These are phyloP conservation scores for Colletotrichum sp. DNA, from an alignment of 2,329 filamentous ascomycete genomes.

Conservation along the genomic window DNA sequence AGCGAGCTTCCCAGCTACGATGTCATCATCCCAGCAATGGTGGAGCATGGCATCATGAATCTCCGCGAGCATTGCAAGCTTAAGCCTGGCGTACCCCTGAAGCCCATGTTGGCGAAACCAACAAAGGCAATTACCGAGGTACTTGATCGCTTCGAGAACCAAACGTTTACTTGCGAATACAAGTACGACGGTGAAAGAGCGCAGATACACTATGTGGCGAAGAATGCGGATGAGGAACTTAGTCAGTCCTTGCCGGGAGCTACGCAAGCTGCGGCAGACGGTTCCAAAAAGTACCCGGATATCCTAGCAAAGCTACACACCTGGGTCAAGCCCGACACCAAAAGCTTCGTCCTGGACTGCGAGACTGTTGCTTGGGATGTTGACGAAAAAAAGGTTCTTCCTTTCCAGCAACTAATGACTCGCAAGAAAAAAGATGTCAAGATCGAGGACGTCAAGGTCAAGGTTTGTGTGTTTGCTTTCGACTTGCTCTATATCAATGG, in stretches of 20 bases:
- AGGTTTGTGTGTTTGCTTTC: slow-evolving; percentile 97
- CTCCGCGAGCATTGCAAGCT: slow-evolving; percentile 87
- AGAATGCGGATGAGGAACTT: slow-evolving; percentile 74
- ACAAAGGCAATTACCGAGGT: slow-evolving; percentile 99
- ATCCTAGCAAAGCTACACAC: slow-evolving; percentile 85
- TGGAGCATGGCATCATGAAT: slow-evolving; percentile 84
- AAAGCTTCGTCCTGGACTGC: slow-evolving; percentile 97
- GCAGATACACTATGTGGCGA: slow-evolving; percentile 97
- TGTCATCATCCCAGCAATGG: slow-evolving; percentile 88
- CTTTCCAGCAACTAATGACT: slow-evolving; percentile 98
- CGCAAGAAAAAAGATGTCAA: slow-evolving; percentile 98
- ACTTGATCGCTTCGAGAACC: slow-evolving; percentile 92
- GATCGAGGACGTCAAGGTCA: slow-evolving; percentile 91
- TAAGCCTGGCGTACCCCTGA: slow-evolving; percentile 90
- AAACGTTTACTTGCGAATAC: slow-evolving; percentile 97
- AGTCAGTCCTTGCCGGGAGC: slow-evolving; percentile 64
- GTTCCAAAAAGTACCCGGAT: slow-evolving; percentile 97
- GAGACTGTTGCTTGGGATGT: slow-evolving; percentile 98
- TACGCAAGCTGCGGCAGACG: slow-evolving; percentile 70
- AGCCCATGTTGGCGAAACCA: slow-evolving; percentile 98
- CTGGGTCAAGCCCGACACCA: slow-evolving; percentile 90
- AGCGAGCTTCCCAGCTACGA: slow-evolving; percentile 96
- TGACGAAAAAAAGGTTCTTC: slow-evolving; percentile 92
- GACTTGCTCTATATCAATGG: slow-evolving; percentile 94
- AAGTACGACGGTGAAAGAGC: slow-evolving; percentile 98